These are phyloP conservation scores for Boletus rubroflammeus DNA, from an alignment of 768 basidiomycete species.

Conservation along the genomic window DNA sequence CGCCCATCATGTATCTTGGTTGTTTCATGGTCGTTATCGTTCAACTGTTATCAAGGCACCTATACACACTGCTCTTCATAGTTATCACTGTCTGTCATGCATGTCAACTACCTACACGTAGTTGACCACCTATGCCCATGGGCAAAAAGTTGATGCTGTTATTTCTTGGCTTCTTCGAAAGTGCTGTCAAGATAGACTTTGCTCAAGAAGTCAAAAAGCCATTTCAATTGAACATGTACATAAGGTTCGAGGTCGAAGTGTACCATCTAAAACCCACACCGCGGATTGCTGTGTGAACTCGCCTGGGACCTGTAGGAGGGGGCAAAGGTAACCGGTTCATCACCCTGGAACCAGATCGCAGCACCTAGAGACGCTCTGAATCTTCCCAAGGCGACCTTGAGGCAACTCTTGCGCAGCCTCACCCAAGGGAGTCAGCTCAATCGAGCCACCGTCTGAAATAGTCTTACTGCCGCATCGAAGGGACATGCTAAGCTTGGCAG, in stretches of 20 bases:
- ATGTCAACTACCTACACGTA: background rate
- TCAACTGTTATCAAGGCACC: slow-evolving; percentile 1
- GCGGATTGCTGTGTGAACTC: slow-evolving; percentile 7
- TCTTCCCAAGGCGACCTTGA: background rate
- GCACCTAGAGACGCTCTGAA: background rate
- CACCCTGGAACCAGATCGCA: background rate
- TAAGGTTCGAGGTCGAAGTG: background rate
- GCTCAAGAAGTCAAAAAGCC: background rate
- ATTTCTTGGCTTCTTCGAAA: background rate
- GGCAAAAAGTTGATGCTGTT: background rate
- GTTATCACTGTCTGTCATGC: background rate
- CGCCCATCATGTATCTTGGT: slow-evolving; percentile 10
- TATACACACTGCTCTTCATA: slow-evolving; percentile 1
- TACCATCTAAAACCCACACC: slow-evolving; percentile 2
- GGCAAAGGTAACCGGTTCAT: no score
- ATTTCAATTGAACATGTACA: background rate
- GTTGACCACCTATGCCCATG: background rate
- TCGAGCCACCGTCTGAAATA: background rate
- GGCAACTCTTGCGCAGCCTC: background rate
- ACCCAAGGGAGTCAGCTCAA: background rate
- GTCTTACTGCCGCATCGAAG: background rate
- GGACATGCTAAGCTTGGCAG: background rate
- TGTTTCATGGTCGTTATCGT: slow-evolving; percentile 16
- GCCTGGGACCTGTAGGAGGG: background rate
- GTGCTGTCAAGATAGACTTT: background rate